These are phyloP conservation scores for Backusella macrospora DNA, from an alignment of 192 early-diverging fungal genomes.

Conservation along the genomic window DNA sequence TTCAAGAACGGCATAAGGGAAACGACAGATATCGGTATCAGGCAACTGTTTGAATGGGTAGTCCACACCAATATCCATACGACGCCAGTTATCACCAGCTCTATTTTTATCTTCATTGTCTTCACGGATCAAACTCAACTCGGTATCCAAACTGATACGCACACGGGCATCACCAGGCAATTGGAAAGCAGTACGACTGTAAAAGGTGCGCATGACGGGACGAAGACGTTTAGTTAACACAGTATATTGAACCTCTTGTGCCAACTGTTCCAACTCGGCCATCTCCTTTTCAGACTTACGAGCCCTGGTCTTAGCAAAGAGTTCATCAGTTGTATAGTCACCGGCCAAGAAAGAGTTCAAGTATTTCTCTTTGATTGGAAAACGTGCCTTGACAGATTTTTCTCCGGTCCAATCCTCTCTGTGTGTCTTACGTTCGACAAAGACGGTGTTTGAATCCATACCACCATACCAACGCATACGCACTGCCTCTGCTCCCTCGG, in stretches of 20 bases:
- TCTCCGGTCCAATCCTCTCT: constrained; percentile 98
- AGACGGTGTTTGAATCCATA: constrained; percentile 84
- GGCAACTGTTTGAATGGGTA: constrained; percentile 90
- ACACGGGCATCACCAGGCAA: constrained; percentile 97
- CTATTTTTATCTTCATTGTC: constrained; percentile 77
- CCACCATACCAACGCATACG: constrained; percentile 98
- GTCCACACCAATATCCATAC: constrained; percentile 88
- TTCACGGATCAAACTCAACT: constrained; percentile 95
- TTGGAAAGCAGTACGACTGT: constrained; percentile 99
- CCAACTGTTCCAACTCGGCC: constrained; percentile 68
- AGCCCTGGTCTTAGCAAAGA: constrained; percentile 80
- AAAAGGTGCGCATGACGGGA: constrained; percentile 92
- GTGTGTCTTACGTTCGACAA: constrained; percentile 98
- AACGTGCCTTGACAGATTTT: constrained; percentile 91
- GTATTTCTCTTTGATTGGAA: constrained; percentile 95
- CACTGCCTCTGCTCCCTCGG: constrained; percentile 92
- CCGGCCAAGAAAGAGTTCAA: constrained; percentile 89
- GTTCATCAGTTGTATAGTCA: constrained; percentile 74
- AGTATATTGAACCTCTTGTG: constrained; percentile 74
- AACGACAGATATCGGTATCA: constrained; percentile 82
- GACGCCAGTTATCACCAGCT: constrained; percentile 92
- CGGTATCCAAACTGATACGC: constrained; percentile 97
- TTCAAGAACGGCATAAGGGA: constrained; percentile 97
- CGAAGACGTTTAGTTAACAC: constrained; percentile 73
- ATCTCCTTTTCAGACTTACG: constrained; percentile 88